These are phyloP conservation scores for Scleroderma bovista DNA, from an alignment of 768 basidiomycete species.

Conservation along the genomic window DNA sequence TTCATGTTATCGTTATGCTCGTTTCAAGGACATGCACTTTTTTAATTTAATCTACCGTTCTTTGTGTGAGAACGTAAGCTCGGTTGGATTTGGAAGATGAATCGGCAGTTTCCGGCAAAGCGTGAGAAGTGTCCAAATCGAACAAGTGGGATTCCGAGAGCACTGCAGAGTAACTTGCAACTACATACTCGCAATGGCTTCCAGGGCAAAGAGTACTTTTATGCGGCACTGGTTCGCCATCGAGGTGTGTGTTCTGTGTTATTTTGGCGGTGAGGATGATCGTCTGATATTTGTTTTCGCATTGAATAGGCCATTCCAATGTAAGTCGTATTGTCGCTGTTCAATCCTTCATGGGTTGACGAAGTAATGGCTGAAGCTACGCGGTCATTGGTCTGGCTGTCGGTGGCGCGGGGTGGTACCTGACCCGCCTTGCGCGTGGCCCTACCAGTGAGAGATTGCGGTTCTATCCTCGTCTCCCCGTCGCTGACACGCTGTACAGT, in stretches of 20 bases:
- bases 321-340: slow-evolving; percentile 26
- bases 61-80: too few species aligned
- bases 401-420: slow-evolving; percentile 63
- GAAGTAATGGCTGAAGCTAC: slow-evolving; percentile 28
- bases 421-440: slow-evolving; percentile 55
- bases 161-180: background rate
- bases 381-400: slow-evolving; percentile 45
- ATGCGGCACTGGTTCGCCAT: slow-evolving; percentile 41
- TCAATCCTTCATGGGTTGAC: slow-evolving; percentile 1
- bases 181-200: slow-evolving; percentile 17
- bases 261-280: too few species aligned
- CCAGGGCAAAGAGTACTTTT: slow-evolving; percentile 20
- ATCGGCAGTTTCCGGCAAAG: slow-evolving; percentile 7
- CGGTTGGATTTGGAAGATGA: background rate
- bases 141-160: too few species aligned
- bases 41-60: background rate
- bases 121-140: slow-evolving; percentile 4
- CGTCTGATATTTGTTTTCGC: slow-evolving; percentile 1
- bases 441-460: slow-evolving; percentile 40
- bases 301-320: slow-evolving; percentile 43
- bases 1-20: slow-evolving; percentile 14
- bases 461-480: background rate
- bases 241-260: slow-evolving; percentile 28
- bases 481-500: slow-evolving; percentile 28
- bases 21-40: slow-evolving; percentile 7